Percentiles rank a stretch among this genome's conserved stretches.
Evolutionary conservation across 2,329 filamentous ascomycete genomes (phyloP).

Genomic region (Cercospora brassicicola): DNA sequence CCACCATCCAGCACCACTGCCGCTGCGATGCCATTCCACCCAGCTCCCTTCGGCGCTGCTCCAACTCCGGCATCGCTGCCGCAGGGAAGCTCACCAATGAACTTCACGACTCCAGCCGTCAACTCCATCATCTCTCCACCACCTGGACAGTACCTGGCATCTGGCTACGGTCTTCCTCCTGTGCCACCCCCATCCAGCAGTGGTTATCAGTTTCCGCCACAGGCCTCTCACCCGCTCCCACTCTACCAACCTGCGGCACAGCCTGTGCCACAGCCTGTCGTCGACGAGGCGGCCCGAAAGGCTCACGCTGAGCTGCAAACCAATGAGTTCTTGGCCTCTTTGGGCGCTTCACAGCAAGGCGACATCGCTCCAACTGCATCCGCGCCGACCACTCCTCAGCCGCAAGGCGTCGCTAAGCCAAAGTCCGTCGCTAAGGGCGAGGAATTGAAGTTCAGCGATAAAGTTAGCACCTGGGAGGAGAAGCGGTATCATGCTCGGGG

Average conservation of each 20-base stretch:
- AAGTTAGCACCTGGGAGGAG: constrained; percentile 5
- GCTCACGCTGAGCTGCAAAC: not conserved
- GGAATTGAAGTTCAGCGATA: constrained; percentile 7
- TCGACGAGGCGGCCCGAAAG: not conserved
- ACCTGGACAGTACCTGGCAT: not conserved
- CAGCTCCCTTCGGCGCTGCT: not conserved
- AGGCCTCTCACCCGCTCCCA: not conserved
- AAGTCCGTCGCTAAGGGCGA: constrained; percentile 8
- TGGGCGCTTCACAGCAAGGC: not conserved
- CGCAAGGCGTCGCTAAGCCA: not conserved
- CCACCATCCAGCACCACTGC: not conserved
- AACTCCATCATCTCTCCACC: not conserved
- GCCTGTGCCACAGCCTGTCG: not conserved
- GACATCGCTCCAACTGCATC: not conserved
- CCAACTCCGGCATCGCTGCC: not conserved
- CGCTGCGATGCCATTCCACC: not conserved
- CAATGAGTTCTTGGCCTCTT: constrained; percentile 1
- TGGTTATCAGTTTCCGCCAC: not conserved
- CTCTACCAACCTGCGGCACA: not conserved
- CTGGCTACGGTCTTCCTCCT: not conserved
- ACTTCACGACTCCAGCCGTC: not conserved
- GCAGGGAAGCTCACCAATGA: not conserved
- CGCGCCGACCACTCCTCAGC: not conserved
- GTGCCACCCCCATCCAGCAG: not conserved
- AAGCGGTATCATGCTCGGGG: not conserved